phyloP scores from a whole-genome alignment of 345 rosid species.

The Melastoma malabathricum region DNA sequence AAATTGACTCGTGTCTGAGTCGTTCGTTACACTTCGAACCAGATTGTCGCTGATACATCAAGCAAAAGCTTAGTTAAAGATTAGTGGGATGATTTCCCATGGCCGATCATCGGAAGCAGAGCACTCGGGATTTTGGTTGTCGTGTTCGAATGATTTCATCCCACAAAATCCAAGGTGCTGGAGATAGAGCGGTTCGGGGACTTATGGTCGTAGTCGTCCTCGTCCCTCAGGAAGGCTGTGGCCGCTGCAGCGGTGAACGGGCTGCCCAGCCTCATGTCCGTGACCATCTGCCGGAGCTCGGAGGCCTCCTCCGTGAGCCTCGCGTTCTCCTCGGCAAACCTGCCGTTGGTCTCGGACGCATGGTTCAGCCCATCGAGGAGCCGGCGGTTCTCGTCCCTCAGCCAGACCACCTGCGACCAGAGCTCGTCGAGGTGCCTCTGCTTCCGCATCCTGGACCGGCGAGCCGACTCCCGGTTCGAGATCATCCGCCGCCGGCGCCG shows the following conservation, averaged over 20 bases:
- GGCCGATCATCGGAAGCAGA: too few species aligned
- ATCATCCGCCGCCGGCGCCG: constrained; percentile 16
- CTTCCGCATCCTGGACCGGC: constrained; percentile 15
- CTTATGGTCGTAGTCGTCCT: background rate
- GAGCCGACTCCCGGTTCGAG: constrained; percentile 13
- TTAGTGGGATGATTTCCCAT: too few species aligned
- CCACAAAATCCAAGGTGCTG: constrained; percentile 3
- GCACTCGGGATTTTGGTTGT: too few species aligned
- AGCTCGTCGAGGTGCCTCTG: constrained; percentile 17
- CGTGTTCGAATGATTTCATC: background rate
- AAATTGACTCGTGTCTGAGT: too few species aligned
- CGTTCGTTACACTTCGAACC: too few species aligned
- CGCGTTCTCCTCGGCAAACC: constrained; percentile 8
- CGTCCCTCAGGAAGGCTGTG: constrained; percentile 1
- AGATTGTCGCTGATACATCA: too few species aligned
- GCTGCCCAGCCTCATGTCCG: constrained; percentile 9
- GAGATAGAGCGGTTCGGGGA: constrained; percentile 2
- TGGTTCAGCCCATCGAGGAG: constrained; percentile 11
- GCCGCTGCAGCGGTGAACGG: constrained; percentile 6
- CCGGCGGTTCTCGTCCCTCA: constrained; percentile 13
- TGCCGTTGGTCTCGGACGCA: constrained; percentile 8
- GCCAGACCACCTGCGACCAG: constrained; percentile 19
- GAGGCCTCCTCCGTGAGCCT: constrained; percentile 12
- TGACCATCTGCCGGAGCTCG: constrained; percentile 15
- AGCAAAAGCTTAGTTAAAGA: too few species aligned